phyloP scores from a whole-genome alignment of 139 green algal genomes.

The Picochlorum costavermella region DNA sequence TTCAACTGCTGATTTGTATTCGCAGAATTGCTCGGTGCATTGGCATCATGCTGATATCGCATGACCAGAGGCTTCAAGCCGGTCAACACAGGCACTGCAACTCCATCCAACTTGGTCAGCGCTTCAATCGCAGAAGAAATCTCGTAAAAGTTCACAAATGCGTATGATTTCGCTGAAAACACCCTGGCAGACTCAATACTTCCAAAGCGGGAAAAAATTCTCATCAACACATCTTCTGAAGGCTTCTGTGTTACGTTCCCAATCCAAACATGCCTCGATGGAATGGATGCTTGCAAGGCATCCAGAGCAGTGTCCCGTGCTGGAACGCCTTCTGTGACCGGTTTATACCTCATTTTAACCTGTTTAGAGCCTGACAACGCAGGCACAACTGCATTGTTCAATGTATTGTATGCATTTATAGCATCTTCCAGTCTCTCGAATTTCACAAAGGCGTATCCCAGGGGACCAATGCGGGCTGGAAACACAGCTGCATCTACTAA shows the following conservation, averaged over 20 bases:
- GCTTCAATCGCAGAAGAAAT: conserved; percentile 41
- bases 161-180: conserved; percentile 72
- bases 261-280: conserved; percentile 67
- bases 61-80: conserved; percentile 56
- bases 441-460: conserved; percentile 52
- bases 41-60: conserved; percentile 55
- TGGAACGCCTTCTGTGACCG: conserved; percentile 16
- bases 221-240: conserved; percentile 43
- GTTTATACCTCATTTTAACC: conserved; percentile 57
- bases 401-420: conserved; percentile 20
- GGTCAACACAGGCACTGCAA: conserved; percentile 39
- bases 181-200: conserved; percentile 52
- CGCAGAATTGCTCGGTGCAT: background rate
- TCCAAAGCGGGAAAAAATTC: conserved; percentile 54
- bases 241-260: conserved; percentile 69
- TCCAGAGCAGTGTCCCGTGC: conserved; percentile 12
- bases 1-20: background rate
- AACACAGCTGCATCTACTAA: conserved; percentile 45
- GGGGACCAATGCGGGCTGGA: conserved; percentile 41
- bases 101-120: conserved; percentile 45
- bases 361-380: conserved; percentile 34
- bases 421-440: conserved; percentile 41
- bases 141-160: conserved; percentile 67
- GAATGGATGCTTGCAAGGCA: conserved; percentile 16
- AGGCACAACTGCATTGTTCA: conserved; percentile 44